A percentile compares a stretch with the other conserved stretches of the same genome.
Conservation (phyloP, 1,139 yeast species). For the Lodderomyces jiufengensis region DNA sequence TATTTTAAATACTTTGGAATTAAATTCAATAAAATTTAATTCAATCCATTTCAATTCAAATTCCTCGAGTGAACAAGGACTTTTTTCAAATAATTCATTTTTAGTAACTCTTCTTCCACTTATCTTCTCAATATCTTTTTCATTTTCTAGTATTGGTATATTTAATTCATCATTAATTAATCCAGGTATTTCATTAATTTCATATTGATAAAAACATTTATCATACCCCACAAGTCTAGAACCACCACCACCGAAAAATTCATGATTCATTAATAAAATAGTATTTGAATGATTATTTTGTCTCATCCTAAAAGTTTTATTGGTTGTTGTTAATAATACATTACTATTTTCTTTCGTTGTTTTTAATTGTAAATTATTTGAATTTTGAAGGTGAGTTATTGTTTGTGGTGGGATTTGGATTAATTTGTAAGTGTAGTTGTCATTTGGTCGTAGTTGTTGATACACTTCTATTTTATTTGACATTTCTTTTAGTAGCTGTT, state of each 20-base stretch:
- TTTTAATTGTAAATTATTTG: slow-evolving; percentile 38
- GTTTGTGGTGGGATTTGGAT: slow-evolving; percentile 61
- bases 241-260: neutral
- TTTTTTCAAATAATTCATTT: neutral
- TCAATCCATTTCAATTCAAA: slow-evolving; percentile 51
- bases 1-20: slow-evolving; percentile 22
- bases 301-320: slow-evolving; percentile 60
- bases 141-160: slow-evolving; percentile 44
- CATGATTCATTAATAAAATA: slow-evolving; percentile 49
- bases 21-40: slow-evolving; percentile 54
- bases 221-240: slow-evolving; percentile 37
- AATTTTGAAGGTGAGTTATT: slow-evolving; percentile 37
- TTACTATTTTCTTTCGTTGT: slow-evolving; percentile 24
- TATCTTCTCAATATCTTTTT: neutral
- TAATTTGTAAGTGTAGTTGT: slow-evolving; percentile 44
- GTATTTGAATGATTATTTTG: slow-evolving; percentile 88
- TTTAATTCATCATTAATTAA: slow-evolving; percentile 39
- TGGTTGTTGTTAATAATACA: slow-evolving; percentile 60
- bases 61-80: slow-evolving; percentile 54
- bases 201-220: slow-evolving; percentile 47
- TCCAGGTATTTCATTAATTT: slow-evolving; percentile 33
- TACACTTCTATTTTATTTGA: slow-evolving; percentile 17
- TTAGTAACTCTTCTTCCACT: neutral
- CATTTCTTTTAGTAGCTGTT: slow-evolving; percentile 1
- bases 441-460: slow-evolving; percentile 23